Percentiles rank a stretch among this genome's conserved stretches.
These are phyloP conservation scores for Closterium sp. DNA, from an alignment of 139 green algal genomes.

Conservation along the genomic window DNA sequence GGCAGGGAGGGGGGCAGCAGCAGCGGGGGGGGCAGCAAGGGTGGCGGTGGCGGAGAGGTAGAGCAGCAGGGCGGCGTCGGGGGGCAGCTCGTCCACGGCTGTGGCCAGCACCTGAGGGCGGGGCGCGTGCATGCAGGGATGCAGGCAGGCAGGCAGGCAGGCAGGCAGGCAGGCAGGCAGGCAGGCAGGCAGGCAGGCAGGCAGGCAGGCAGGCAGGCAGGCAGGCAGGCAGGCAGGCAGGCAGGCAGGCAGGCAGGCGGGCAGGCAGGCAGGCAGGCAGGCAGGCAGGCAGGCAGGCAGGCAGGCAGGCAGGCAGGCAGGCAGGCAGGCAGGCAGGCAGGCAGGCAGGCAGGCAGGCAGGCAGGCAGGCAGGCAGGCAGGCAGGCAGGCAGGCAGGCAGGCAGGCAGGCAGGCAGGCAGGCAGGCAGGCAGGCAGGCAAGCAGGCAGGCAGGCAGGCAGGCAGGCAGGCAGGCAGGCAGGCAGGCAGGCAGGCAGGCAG, in stretches of 20 bases:
- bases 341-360: neutral
- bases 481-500: neutral
- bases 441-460: neutral
- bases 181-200: neutral
- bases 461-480: neutral
- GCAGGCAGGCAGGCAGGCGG: too few species aligned
- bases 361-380: neutral
- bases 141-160: neutral
- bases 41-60: constrained; percentile 47
- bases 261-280: neutral
- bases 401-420: neutral
- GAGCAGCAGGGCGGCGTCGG: constrained; percentile 55
- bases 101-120: constrained; percentile 59
- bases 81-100: constrained; percentile 56
- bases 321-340: neutral
- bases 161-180: neutral
- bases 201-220: neutral
- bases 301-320: neutral
- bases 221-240: neutral
- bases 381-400: neutral
- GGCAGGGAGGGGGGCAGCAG: neutral
- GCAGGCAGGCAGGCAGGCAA: too few species aligned
- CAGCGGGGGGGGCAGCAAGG: neutral
- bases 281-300: neutral
- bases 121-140: constrained; percentile 9